Percentiles rank a stretch among this genome's conserved stretches.
phyloP scores from a whole-genome alignment of 805 yeast genomes.

The Candida khao-thaluensis region DNA sequence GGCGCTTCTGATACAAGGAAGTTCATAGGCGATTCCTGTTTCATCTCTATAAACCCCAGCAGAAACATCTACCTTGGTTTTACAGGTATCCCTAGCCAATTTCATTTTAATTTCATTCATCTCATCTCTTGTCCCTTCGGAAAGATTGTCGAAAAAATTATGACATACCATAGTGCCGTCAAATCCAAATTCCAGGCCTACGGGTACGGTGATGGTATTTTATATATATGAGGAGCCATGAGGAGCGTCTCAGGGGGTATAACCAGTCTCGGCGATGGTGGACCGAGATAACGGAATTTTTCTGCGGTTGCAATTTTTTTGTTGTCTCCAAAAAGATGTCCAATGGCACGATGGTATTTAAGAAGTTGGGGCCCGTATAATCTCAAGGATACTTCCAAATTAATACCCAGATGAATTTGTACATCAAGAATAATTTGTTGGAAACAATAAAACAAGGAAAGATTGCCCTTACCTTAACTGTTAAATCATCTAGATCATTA shows the following conservation, averaged over 20 bases:
- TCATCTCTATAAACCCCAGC: slow-evolving; percentile 46
- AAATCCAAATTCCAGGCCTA: slow-evolving; percentile 29
- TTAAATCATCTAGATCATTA: background rate
- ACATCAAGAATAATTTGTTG: background rate
- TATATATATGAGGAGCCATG: background rate
- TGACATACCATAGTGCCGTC: slow-evolving; percentile 41
- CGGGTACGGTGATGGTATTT: background rate
- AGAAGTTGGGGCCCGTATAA: no score
- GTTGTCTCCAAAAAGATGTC: no score
- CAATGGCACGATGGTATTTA: no score
- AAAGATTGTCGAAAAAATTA: slow-evolving; percentile 42
- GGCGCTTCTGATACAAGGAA: slow-evolving; percentile 39
- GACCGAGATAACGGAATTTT: background rate
- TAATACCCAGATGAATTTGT: background rate
- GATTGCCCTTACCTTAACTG: background rate
- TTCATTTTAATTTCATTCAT: slow-evolving; percentile 22
- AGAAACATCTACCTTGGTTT: slow-evolving; percentile 38
- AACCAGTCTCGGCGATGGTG: background rate
- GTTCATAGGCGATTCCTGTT: slow-evolving; percentile 31
- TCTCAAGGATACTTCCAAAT: no score
- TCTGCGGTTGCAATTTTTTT: background rate
- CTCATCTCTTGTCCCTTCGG: slow-evolving; percentile 23
- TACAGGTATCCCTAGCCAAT: slow-evolving; percentile 19
- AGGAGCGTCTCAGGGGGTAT: background rate
- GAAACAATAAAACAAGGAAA: background rate